Evolutionary conservation across 2,329 filamentous ascomycete species (phyloP).

Genomic region (Cladosporium colombiae): DNA sequence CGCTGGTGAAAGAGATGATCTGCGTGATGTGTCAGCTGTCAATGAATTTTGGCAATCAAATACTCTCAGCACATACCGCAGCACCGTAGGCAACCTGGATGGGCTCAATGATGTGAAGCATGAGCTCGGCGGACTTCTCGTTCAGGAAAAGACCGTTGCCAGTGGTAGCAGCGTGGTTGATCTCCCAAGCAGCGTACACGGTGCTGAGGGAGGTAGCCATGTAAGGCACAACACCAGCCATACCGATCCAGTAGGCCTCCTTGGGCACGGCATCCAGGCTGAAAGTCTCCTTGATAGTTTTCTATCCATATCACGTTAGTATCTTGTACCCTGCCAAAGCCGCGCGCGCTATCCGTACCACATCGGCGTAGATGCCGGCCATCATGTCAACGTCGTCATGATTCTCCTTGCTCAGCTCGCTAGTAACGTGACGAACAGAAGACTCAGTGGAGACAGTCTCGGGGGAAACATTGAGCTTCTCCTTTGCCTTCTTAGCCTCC

Average conservation of each 20-base stretch:
- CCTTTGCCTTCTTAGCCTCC: constrained; percentile 56
- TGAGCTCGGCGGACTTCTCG: constrained; percentile 68
- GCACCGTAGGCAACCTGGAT: constrained; percentile 90
- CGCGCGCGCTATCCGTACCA: constrained; percentile 30
- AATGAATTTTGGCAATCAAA: not conserved
- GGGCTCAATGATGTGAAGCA: constrained; percentile 77
- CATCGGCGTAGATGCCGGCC: constrained; percentile 44
- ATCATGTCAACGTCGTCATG: constrained; percentile 48
- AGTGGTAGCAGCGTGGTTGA: constrained; percentile 65
- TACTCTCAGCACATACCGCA: constrained; percentile 55
- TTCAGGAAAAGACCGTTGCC: constrained; percentile 67
- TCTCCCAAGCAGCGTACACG: constrained; percentile 77
- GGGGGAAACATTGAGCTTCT: constrained; percentile 61
- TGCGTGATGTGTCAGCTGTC: constrained; percentile 34
- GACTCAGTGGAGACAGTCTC: constrained; percentile 63
- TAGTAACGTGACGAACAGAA: constrained; percentile 43
- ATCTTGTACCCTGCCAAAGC: not conserved
- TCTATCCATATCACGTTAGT: constrained; percentile 37
- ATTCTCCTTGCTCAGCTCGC: constrained; percentile 39
- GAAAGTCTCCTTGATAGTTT: constrained; percentile 53
- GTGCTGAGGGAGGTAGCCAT: constrained; percentile 80
- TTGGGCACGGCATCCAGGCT: constrained; percentile 47
- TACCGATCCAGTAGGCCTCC: constrained; percentile 51
- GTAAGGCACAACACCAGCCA: constrained; percentile 62
- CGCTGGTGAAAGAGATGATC: constrained; percentile 92